phyloP scores from a whole-genome alignment of 2,329 filamentous ascomycete genomes.

The Diaporthe ampelina region DNA sequence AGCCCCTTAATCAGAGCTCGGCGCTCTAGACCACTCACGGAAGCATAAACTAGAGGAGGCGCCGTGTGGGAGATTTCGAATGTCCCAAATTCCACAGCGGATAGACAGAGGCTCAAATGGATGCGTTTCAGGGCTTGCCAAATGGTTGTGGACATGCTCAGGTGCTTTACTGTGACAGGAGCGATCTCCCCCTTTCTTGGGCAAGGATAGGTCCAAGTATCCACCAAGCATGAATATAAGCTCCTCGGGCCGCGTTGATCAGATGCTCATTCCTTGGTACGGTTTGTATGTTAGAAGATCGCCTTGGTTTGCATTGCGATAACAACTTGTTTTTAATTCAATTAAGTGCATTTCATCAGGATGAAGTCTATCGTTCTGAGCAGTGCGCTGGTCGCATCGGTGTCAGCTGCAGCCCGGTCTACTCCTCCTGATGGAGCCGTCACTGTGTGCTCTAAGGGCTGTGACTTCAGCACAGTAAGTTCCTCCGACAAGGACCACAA shows the following conservation, averaged over 20 bases:
- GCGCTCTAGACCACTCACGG: neutral
- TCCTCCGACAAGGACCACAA: no score
- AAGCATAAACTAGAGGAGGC: neutral
- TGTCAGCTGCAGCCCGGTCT: slow-evolving; percentile 7
- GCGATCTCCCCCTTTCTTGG: neutral
- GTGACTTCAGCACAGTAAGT: slow-evolving; percentile 25
- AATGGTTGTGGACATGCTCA: neutral
- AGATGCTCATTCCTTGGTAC: neutral
- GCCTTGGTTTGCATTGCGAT: neutral
- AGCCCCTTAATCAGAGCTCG: slow-evolving; percentile 17
- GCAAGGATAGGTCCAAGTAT: neutral
- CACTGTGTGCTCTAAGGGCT: slow-evolving; percentile 18
- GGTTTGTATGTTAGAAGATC: neutral
- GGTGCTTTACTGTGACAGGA: neutral
- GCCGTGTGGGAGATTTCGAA: slow-evolving; percentile 18
- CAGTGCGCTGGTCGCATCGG: slow-evolving; percentile 12
- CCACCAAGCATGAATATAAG: slow-evolving; percentile 5
- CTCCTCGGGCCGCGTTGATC: slow-evolving; percentile 15
- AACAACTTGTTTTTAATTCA: neutral
- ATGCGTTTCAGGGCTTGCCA: neutral
- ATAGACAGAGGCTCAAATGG: neutral
- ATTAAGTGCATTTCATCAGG: neutral
- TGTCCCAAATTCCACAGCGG: slow-evolving; percentile 4
- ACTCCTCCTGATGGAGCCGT: slow-evolving; percentile 16
- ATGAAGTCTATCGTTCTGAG: neutral